Conservation (phyloP, 257 asterid species). For the Nicotiana paniculata region DNA sequence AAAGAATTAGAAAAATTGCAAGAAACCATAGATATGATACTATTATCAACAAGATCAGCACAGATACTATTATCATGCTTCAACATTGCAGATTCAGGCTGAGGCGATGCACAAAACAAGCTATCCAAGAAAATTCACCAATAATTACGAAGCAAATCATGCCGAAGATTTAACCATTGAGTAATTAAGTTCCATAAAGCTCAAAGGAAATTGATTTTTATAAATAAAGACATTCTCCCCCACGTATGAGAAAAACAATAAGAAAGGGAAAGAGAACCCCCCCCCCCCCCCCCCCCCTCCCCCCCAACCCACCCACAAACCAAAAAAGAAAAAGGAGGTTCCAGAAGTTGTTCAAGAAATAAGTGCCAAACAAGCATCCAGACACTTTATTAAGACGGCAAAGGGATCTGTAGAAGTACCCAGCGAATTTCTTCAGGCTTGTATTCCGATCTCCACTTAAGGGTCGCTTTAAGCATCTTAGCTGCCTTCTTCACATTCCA, state of each 20-base stretch:
- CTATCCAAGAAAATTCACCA: neutral
- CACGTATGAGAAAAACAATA: neutral
- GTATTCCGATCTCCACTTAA: constrained; percentile 74
- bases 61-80: neutral
- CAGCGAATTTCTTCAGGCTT: constrained; percentile 81
- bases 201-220: neutral
- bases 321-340: neutral
- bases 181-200: neutral
- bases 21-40: neutral
- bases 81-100: neutral
- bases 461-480: constrained; percentile 77
- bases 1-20: neutral
- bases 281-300: no score
- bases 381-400: neutral
- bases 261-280: neutral
- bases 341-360: neutral
- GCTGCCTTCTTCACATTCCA: constrained; percentile 90
- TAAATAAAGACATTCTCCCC: neutral
- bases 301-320: no score
- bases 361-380: neutral
- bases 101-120: constrained; percentile 7
- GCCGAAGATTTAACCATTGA: neutral
- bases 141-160: neutral
- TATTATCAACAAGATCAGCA: neutral
- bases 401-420: constrained; percentile 33